Evolutionary conservation across 208 protist species (phyloP).

Genomic region (Leishmania tropica): DNA sequence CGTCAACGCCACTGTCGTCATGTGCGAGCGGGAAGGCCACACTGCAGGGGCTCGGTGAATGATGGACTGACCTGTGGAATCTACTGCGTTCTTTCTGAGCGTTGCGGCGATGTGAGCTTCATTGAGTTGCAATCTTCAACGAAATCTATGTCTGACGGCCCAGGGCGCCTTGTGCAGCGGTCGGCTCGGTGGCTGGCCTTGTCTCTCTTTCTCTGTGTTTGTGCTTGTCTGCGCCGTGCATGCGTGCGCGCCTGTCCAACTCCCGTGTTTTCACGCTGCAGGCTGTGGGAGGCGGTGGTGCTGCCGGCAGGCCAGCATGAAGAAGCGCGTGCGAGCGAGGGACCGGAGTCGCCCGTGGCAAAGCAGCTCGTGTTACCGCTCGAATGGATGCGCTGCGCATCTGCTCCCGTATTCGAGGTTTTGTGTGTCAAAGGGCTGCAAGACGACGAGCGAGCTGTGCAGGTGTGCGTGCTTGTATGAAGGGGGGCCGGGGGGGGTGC

Average conservation of each 20-base stretch:
- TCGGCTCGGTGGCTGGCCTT: not conserved
- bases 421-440: conserved; percentile 83
- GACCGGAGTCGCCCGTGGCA: not conserved
- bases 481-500: not conserved
- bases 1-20: not conserved
- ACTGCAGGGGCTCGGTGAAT: not conserved
- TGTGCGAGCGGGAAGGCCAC: not conserved
- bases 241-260: not conserved
- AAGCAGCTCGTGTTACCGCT: conserved; percentile 85
- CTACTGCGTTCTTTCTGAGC: conserved; percentile 21
- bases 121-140: conserved; percentile 17
- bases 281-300: not conserved
- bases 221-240: not conserved
- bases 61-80: conserved; percentile 15
- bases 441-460: conserved; percentile 30
- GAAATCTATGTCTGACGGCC: conserved; percentile 10
- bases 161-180: not conserved
- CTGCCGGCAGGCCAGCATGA: not conserved
- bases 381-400: conserved; percentile 21
- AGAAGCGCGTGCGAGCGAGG: not conserved
- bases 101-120: conserved; percentile 10
- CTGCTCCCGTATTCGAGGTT: conserved; percentile 41
- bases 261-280: not conserved
- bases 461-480: not conserved
- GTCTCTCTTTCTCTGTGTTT: not conserved